A percentile compares a stretch with the other conserved stretches of the same genome.
Conservation (phyloP, 805 yeast genomes). For the Blastobotrys robertii region DNA sequence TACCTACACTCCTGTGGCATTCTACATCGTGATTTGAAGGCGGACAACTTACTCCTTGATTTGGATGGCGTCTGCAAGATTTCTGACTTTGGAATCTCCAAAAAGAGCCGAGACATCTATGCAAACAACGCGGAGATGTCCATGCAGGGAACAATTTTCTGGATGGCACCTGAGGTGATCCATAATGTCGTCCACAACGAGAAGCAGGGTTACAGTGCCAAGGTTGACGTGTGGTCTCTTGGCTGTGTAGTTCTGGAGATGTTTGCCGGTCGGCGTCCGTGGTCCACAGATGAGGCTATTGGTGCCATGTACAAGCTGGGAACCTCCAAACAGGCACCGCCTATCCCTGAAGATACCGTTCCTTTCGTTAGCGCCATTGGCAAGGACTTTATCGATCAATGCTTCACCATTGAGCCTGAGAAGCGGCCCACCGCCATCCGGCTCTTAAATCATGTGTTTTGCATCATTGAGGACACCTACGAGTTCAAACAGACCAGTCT, state of each 20-base stretch:
- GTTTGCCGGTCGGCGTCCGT: constrained; percentile 96
- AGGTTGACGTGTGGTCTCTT: constrained; percentile 95
- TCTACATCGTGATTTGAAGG: constrained; percentile 87
- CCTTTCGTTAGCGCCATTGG: constrained; percentile 57
- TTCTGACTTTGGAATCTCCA: constrained; percentile 94
- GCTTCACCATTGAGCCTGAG: constrained; percentile 70
- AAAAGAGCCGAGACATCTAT: constrained; percentile 74
- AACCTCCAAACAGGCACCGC: constrained; percentile 82
- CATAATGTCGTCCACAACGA: constrained; percentile 65
- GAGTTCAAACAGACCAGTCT: constrained; percentile 45
- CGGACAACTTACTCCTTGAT: constrained; percentile 83
- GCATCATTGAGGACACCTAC: constrained; percentile 34
- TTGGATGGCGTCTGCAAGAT: constrained; percentile 91
- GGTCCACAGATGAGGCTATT: constrained; percentile 92
- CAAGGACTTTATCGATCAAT: constrained; percentile 57
- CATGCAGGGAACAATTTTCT: constrained; percentile 96
- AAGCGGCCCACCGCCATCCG: constrained; percentile 77
- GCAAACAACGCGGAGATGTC: constrained; percentile 92
- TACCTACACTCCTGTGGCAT: constrained; percentile 83
- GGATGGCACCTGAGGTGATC: constrained; percentile 99
- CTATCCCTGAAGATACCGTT: constrained; percentile 82
- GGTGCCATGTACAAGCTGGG: constrained; percentile 90
- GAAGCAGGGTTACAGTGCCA: constrained; percentile 91
- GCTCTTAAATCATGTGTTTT: constrained; percentile 46
- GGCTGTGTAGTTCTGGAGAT: constrained; percentile 96